Evolutionary conservation across 73 alveolate species (phyloP).

Genomic region (Strombidium stylifer): DNA sequence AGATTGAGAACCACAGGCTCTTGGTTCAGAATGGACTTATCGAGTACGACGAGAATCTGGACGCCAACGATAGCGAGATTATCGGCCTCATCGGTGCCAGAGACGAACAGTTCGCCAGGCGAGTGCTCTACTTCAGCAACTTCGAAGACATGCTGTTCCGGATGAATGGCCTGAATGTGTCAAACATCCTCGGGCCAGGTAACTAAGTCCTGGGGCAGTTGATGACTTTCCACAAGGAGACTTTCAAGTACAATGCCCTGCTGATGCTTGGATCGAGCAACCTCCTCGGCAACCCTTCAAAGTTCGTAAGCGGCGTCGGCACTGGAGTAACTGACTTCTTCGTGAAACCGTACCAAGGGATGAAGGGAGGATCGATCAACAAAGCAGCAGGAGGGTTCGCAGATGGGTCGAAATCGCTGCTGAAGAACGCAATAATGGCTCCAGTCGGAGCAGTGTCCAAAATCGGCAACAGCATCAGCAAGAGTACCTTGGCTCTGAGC

Average conservation of each 20-base stretch:
- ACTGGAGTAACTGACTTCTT: constrained; percentile 95
- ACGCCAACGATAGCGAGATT: too few species aligned
- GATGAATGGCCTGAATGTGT: constrained; percentile 67
- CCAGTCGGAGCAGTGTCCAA: constrained; percentile 88
- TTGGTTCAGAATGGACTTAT: too few species aligned
- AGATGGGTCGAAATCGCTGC: constrained; percentile 88
- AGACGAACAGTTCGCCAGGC: too few species aligned
- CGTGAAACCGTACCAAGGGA: constrained; percentile 93
- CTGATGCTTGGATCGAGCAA: constrained; percentile 78
- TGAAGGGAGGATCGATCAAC: constrained; percentile 84
- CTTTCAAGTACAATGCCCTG: constrained; percentile 49
- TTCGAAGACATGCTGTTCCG: constrained; percentile 82
- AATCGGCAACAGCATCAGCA: constrained; percentile 82
- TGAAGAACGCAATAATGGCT: constrained; percentile 92
- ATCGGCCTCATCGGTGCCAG: too few species aligned
- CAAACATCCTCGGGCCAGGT: constrained; percentile 65
- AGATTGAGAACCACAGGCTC: too few species aligned
- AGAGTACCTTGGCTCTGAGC: constrained; percentile 81
- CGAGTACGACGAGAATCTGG: too few species aligned
- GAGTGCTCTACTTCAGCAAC: constrained; percentile 59
- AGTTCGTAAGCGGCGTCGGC: constrained; percentile 85
- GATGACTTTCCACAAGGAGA: constrained; percentile 61
- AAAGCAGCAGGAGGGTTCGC: constrained; percentile 93
- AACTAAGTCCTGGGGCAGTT: constrained; percentile 50
- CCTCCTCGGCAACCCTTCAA: constrained; percentile 94